Percentiles rank a stretch among this genome's conserved stretches.
Evolutionary conservation across 805 yeast species (phyloP).

Genomic region (Saccharomyces cerevisiae): DNA sequence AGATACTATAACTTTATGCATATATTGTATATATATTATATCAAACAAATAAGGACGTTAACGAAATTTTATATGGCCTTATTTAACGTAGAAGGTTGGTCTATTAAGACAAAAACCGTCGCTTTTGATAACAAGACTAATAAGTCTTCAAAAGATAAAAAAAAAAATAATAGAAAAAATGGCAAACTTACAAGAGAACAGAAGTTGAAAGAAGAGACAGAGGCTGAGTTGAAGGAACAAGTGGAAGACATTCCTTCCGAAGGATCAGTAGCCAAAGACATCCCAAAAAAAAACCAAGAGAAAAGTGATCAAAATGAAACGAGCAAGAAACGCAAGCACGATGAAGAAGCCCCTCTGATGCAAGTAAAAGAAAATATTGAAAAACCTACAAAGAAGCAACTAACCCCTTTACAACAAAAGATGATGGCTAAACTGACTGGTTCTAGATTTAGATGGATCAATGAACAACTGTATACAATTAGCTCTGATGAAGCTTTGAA

Average conservation of each 20-base stretch:
- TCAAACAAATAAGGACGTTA: background rate
- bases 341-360: slow-evolving; percentile 5
- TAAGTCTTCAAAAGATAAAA: slow-evolving; percentile 24
- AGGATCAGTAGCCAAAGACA: background rate
- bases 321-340: slow-evolving; percentile 18
- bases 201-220: slow-evolving; percentile 5
- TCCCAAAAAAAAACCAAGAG: background rate
- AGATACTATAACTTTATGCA: background rate
- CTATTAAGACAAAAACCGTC: slow-evolving; percentile 46
- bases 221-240: background rate
- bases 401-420: slow-evolving; percentile 86
- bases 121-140: slow-evolving; percentile 36
- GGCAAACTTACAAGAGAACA: slow-evolving; percentile 12
- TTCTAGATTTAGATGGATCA: slow-evolving; percentile 95
- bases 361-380: slow-evolving; percentile 5
- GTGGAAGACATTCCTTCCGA: background rate
- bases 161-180: slow-evolving; percentile 18
- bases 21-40: background rate
- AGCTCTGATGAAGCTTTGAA: slow-evolving; percentile 68
- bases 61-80: slow-evolving; percentile 45
- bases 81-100: slow-evolving; percentile 81
- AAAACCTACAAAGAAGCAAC: slow-evolving; percentile 32
- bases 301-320: slow-evolving; percentile 23
- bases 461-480: slow-evolving; percentile 90
- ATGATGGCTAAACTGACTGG: slow-evolving; percentile 94